phyloP scores from a whole-genome alignment of 805 yeast species.

The Hyphopichia homilentoma region DNA sequence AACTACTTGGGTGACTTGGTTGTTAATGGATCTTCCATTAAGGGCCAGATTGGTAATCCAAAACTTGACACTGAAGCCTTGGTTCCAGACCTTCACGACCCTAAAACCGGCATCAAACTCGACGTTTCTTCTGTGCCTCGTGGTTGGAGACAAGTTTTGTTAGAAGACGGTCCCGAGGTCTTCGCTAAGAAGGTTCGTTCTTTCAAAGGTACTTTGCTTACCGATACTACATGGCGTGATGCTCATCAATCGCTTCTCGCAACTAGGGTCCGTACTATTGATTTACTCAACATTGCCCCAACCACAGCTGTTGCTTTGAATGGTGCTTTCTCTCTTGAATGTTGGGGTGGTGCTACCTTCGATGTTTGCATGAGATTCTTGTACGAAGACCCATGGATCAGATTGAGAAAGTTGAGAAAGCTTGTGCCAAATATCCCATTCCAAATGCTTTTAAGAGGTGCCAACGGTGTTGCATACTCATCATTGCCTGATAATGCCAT shows the following conservation, averaged over 20 bases:
- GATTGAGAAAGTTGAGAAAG: constrained; percentile 82
- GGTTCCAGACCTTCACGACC: constrained; percentile 68
- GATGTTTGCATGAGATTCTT: constrained; percentile 98
- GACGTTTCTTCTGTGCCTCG: constrained; percentile 58
- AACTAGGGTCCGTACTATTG: constrained; percentile 94
- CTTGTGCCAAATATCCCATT: constrained; percentile 97
- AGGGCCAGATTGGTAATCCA: constrained; percentile 93
- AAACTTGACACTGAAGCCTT: constrained; percentile 72
- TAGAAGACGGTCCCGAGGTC: constrained; percentile 81
- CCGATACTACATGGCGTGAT: constrained; percentile 99
- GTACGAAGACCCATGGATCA: constrained; percentile 98
- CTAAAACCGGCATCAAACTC: constrained; percentile 52
- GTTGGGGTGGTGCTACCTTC: constrained; percentile 99
- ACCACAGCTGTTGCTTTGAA: constrained; percentile 86
- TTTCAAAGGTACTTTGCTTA: constrained; percentile 82
- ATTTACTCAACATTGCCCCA: constrained; percentile 86
- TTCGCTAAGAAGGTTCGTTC: constrained; percentile 86
- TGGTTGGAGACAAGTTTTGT: constrained; percentile 90
- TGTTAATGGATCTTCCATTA: constrained; percentile 93
- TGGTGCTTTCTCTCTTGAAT: constrained; percentile 93
- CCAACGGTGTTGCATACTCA: constrained; percentile 98
- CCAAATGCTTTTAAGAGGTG: constrained; percentile 99
- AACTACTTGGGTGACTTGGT: constrained; percentile 89
- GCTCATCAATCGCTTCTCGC: constrained; percentile 98
- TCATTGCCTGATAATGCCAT: constrained; percentile 98